Conservation (phyloP, 2,329 filamentous ascomycete species). For the Daldinia eschscholtzii region DNA sequence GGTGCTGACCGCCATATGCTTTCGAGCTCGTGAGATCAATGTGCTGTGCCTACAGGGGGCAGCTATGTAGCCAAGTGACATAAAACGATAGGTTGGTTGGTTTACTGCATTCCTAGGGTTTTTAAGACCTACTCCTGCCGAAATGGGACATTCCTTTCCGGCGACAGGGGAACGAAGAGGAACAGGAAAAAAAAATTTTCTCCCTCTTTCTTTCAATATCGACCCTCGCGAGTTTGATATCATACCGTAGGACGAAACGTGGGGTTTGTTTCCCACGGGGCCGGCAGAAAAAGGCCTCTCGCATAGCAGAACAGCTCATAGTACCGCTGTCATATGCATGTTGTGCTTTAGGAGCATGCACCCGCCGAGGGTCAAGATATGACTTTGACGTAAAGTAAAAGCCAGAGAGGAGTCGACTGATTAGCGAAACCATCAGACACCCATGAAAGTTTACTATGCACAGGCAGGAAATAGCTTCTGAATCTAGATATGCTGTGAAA, state of each 20-base stretch:
- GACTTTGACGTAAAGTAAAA: constrained; percentile 41
- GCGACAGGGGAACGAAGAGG: constrained; percentile 36
- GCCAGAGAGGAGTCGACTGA: constrained; percentile 28
- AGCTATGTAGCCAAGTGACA: constrained; percentile 37
- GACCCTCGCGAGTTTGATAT: constrained; percentile 43
- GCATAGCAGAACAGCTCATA: constrained; percentile 44
- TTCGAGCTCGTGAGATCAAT: constrained; percentile 40
- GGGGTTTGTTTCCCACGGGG: constrained; percentile 42
- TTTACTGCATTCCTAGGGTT: constrained; percentile 35
- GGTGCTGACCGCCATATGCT: constrained; percentile 39
- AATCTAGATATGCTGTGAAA: constrained; percentile 42
- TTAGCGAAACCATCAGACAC: constrained; percentile 32
- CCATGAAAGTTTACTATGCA: constrained; percentile 29
- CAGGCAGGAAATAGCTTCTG: constrained; percentile 37
- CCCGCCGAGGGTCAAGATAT: constrained; percentile 36
- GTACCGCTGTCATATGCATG: constrained; percentile 43
- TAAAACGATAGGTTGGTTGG: constrained; percentile 40
- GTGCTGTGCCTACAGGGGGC: constrained; percentile 40
- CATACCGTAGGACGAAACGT: constrained; percentile 45
- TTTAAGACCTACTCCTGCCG: constrained; percentile 35
- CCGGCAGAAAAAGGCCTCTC: constrained; percentile 41
- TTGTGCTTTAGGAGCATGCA: constrained; percentile 43
- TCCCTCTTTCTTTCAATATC: constrained; percentile 21
- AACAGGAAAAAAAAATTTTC: constrained; percentile 28
- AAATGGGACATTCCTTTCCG: constrained; percentile 38